phyloP scores from a whole-genome alignment of 78 protist species.

The Dictyostelium discoideum region DNA sequence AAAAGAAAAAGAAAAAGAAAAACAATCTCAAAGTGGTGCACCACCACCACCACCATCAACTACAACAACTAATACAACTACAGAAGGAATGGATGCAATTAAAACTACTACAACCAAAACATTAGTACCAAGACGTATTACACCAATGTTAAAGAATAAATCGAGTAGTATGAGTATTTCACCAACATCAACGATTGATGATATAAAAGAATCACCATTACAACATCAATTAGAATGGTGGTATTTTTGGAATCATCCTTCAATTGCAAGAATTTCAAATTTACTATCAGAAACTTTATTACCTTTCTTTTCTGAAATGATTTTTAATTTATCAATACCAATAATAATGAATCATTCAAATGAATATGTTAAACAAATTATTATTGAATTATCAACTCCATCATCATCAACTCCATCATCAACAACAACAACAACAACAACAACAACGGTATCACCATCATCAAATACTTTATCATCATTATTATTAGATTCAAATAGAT shows the following conservation, averaged over 20 bases:
- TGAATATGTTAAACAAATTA: background rate
- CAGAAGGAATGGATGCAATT: background rate
- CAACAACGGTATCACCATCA: background rate
- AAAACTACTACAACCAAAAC: background rate
- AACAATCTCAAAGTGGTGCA: background rate
- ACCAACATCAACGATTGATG: background rate
- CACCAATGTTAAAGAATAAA: conserved; percentile 28
- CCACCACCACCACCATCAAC: background rate
- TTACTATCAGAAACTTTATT: conserved; percentile 37
- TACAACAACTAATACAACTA: background rate
- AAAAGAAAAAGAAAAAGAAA: background rate
- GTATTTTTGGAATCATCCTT: conserved; percentile 76
- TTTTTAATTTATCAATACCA: conserved; percentile 53
- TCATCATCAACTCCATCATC: background rate
- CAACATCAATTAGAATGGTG: conserved; percentile 70
- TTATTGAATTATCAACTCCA: background rate
- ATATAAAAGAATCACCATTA: background rate
- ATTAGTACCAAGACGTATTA: background rate
- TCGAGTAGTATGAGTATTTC: background rate
- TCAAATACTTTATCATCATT: background rate
- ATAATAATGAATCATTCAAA: conserved; percentile 30
- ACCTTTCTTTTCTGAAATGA: conserved; percentile 68
- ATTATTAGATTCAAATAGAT: conserved; percentile 14
- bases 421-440: background rate
- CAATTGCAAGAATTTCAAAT: conserved; percentile 54